Base-by-base conservation (phyloP, 805 yeast species). In the Blastobotrys peoriensis region DNA sequence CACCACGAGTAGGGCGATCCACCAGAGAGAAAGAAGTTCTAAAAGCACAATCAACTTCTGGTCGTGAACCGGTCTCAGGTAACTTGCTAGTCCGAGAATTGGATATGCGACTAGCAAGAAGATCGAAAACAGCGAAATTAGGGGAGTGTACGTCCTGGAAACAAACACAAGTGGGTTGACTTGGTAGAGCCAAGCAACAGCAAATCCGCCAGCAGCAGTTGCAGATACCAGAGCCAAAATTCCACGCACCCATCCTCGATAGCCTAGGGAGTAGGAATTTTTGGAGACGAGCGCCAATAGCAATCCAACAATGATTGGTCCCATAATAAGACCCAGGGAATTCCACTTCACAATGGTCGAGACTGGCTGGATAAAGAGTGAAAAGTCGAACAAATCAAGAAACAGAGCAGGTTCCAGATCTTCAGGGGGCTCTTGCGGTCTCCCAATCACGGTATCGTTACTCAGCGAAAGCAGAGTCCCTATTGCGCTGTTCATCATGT, bases 401-500 rank as follows among this genome's bases (percentile, higher is more conserved):
- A 67, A 88, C 1, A 80, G 74, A 0, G 93, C 85, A 1, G 54
- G 53, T 16, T 54, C 58, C 58, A 33, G 18, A 33, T 40, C 38
- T 5, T 54, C 46, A 30, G 39, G 54, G 3, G 55, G 41, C 17
- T 45, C 45, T 15, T 46, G 48, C 23, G 63, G 66, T n/a, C n/a
- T n/a, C 22, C 58, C 64, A 19, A 63, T 56, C 3, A 65, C 70
- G 15, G 67, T 54, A 8, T 64, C 65, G 10, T 60, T 59, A 1
- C 76, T 69, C 54, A 87, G 54, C 17, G 70, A 67, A 1, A 57
- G 53, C 1, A 78, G 66, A 47, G 83, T 67, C 53, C 82, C 93
- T 54, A 83, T 62, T 0, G 94, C 69, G 43, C 77, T 80, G 3
- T 81, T 72, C 28, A 85, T 69, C 96, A 89, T 89, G 58, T 86